Percentiles rank a stretch among this genome's conserved stretches.
These are phyloP conservation scores for Diaporthe ampelina DNA, from an alignment of 2,329 filamentous ascomycete species.

Conservation along the genomic window DNA sequence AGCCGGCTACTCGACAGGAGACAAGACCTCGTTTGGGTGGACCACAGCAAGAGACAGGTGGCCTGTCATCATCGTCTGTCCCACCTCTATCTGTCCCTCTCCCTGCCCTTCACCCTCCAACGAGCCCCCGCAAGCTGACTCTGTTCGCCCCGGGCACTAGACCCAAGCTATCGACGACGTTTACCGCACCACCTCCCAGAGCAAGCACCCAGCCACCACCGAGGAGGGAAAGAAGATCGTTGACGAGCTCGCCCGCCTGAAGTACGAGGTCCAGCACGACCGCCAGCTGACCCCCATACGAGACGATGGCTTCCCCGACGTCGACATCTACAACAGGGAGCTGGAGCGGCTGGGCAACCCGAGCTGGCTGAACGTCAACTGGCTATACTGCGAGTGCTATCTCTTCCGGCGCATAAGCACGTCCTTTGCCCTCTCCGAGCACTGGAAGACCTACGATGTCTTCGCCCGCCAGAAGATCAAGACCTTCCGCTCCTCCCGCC, in stretches of 20 bases:
- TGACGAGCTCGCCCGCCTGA: conserved; percentile 82
- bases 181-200: conserved; percentile 77
- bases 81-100: not conserved
- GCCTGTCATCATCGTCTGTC: conserved; percentile 88
- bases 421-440: conserved; percentile 79
- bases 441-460: conserved; percentile 93
- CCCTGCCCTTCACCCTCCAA: not conserved
- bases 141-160: conserved; percentile 57
- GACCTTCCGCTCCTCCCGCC: conserved; percentile 92
- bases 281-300: conserved; percentile 79
- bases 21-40: conserved; percentile 89
- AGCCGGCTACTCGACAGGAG: conserved; percentile 81
- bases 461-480: conserved; percentile 91
- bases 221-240: conserved; percentile 91
- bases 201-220: conserved; percentile 73
- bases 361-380: conserved; percentile 87
- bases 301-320: conserved; percentile 83
- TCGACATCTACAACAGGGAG: conserved; percentile 88
- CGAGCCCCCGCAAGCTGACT: not conserved
- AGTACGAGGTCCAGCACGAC: conserved; percentile 96
- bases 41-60: conserved; percentile 88
- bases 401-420: conserved; percentile 88
- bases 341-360: conserved; percentile 79
- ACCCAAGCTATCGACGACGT: conserved; percentile 95
- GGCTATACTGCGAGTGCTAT: conserved; percentile 96